Evolutionary conservation across 2,329 filamentous ascomycete genomes (phyloP), one percentile per base, ranked within the genome.

Genomic region (Dothistroma pini): DNA sequence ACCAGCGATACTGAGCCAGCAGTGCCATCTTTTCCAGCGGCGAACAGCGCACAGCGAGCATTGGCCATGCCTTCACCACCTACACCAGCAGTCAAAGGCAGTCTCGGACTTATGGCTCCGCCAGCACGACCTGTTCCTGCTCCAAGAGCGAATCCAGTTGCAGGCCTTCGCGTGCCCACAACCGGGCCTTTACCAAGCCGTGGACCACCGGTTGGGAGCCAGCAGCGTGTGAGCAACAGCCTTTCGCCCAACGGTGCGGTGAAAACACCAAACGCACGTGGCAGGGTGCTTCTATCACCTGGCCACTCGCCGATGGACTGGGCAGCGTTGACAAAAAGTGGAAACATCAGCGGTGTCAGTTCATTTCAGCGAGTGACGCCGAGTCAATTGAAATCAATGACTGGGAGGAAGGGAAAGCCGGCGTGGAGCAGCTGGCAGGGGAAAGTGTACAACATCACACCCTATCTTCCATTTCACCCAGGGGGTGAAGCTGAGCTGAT

Each of bases 291-390:
- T 9, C 85, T 99, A 4, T 84, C 87, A n/a, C 95, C 95, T 0
- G 93, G 95, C 34, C 93, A 93, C 79, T 96, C 91, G 1, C 93
- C 95, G 0, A 86, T 99, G 12, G 95, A 99, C 83, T 99, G 95
- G 95, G 95, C 95, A 12, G 86, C 89, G 6, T 84, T 96, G 0
- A 88, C 91, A 64, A 69, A 70, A 55, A 88, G 91, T 64, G 67
- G 63, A 35, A 80, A 80, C 58, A 69, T 81, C 0, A 74, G 78
- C 9, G 79, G 79, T 19, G 79, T 86, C 0, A 71, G 77, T 66
- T 89, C 63, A 69, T 83, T 66, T 66, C 78, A 90, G 48, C 86
- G 89, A 51, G 91, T 99, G 38, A 90, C 93, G 6, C 93, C 93
- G 1, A 87, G 87, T 5, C 85, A 91, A 82, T 82, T 99, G 12